Evolutionary conservation across 176 grass and related monocot genomes (phyloP).

Genomic region (Ensete glaucum): DNA sequence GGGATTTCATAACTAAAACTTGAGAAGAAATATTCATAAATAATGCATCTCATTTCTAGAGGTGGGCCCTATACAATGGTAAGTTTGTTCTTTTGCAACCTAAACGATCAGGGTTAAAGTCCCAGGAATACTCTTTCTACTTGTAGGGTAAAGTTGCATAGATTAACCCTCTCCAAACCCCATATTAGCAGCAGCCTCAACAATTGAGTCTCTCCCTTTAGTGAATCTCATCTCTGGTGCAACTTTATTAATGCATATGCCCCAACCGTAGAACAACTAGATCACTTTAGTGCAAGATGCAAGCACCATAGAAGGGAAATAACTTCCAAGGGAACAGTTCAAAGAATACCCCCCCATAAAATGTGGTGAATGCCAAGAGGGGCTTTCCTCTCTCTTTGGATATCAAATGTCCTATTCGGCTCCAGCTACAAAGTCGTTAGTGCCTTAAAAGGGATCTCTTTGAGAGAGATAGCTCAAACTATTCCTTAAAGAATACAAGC

Average conservation of each 20-base stretch:
- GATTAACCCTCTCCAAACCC: too few relatives aligned
- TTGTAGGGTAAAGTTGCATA: too few relatives aligned
- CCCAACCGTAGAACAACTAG: too few relatives aligned
- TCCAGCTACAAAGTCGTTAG: background rate
- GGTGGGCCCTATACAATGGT: too few relatives aligned
- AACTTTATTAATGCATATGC: background rate
- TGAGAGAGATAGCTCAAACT: background rate
- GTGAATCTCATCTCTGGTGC: background rate
- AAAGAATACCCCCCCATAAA: background rate
- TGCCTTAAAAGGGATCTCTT: too few relatives aligned
- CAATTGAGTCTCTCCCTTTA: background rate
- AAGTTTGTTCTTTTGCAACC: too few relatives aligned
- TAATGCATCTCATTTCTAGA: background rate
- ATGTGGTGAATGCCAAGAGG: background rate
- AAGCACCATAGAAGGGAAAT: background rate
- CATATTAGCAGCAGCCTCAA: too few relatives aligned
- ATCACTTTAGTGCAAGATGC: background rate
- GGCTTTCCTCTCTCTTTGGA: background rate
- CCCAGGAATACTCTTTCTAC: too few relatives aligned
- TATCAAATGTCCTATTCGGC: background rate
- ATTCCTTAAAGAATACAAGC: background rate
- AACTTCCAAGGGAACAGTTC: background rate
- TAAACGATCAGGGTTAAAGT: too few relatives aligned
- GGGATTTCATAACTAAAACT: background rate
- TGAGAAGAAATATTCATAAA: background rate